These are phyloP conservation scores for Gamsiella multidivaricata DNA, from an alignment of 192 early-diverging fungal species.

Conservation along the genomic window DNA sequence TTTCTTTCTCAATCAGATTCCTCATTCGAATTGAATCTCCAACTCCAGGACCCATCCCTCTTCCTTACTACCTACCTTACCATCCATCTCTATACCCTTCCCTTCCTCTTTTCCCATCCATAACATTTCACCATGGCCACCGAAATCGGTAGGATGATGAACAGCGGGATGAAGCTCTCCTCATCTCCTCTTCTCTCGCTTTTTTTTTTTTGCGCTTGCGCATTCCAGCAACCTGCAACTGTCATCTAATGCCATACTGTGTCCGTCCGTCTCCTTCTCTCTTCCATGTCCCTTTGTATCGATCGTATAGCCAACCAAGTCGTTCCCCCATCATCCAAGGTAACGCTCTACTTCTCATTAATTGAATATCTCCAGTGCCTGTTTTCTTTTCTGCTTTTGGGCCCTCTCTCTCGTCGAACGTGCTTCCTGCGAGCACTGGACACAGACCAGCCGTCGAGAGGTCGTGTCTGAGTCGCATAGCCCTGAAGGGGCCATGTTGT, in stretches of 20 bases:
- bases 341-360: background rate
- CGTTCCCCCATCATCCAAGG: constrained; percentile 11
- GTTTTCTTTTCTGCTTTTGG: no score
- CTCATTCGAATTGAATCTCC: background rate
- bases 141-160: constrained; percentile 37
- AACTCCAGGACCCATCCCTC: background rate
- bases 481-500: no score
- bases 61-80: background rate
- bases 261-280: no score
- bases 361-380: no score
- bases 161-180: background rate
- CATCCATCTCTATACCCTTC: background rate
- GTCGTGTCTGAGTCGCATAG: no score
- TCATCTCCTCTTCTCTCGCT: background rate
- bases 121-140: constrained; percentile 24
- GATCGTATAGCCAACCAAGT: background rate
- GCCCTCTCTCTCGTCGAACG: no score
- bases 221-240: no score
- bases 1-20: background rate
- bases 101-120: constrained; percentile 6
- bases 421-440: no score
- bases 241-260: no score
- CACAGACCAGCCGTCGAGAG: no score
- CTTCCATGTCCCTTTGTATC: background rate
- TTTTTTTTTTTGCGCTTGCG: no score